Evolutionary conservation across 257 asterid genomes (phyloP).

Genomic region (Perilla frutescens): DNA sequence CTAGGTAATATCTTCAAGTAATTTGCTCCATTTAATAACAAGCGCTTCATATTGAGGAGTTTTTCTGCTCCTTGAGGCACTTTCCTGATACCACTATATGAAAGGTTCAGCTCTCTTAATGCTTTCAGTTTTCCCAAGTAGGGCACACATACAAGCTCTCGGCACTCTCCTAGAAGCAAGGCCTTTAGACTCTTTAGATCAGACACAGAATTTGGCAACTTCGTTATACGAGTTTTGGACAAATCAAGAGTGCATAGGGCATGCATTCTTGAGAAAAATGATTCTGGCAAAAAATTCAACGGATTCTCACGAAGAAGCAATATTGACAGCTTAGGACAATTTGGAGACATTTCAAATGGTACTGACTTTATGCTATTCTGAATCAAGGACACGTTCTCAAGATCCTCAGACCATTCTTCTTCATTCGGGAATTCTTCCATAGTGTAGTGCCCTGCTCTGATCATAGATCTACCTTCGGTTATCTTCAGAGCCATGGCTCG

Average conservation of each 20-base stretch:
- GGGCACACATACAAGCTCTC: constrained; percentile 15
- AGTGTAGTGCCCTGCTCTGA: neutral
- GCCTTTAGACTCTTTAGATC: constrained; percentile 20
- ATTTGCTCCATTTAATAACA: neutral
- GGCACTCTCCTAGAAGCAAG: constrained; percentile 21
- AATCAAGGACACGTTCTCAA: constrained; percentile 36
- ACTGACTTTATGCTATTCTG: constrained; percentile 10
- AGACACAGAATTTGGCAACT: constrained; percentile 28
- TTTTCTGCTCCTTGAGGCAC: constrained; percentile 18
- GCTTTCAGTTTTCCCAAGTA: constrained; percentile 24
- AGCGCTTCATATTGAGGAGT: constrained; percentile 8
- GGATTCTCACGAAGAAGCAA: constrained; percentile 21
- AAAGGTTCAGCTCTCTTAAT: constrained; percentile 28
- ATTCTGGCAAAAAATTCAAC: neutral
- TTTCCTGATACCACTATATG: neutral
- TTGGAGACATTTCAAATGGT: constrained; percentile 30
- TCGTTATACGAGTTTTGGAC: neutral
- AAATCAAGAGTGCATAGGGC: constrained; percentile 27
- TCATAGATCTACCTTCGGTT: constrained; percentile 23
- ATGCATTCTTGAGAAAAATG: constrained; percentile 25
- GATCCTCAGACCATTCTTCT: constrained; percentile 30
- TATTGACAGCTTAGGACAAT: constrained; percentile 32
- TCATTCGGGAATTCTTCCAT: neutral
- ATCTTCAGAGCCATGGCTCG: constrained; percentile 36
- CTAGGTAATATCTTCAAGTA: neutral